Conservation (phyloP, 352 stramenopile genomes). For the Elongisporangium anandrum region DNA sequence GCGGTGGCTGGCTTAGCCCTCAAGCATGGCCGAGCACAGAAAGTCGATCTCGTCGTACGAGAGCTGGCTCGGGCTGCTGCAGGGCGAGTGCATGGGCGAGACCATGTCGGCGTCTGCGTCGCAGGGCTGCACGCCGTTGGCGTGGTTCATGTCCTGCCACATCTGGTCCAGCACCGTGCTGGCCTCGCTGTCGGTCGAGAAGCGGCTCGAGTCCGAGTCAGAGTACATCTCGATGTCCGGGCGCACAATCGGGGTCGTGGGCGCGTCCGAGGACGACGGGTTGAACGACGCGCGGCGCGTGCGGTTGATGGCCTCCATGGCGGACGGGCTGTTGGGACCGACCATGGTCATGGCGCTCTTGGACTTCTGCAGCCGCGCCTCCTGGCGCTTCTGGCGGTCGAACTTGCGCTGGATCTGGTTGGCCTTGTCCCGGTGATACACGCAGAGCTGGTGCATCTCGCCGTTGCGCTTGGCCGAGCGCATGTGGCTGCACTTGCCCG, state of each 20-base stretch:
- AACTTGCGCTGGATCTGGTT: constrained; percentile 90
- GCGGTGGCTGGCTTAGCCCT: constrained; percentile 9
- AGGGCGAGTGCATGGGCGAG: constrained; percentile 4
- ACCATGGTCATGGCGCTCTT: constrained; percentile 3
- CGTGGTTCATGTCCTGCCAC: constrained; percentile 48
- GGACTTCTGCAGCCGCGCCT: constrained; percentile 50
- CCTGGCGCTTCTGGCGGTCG: constrained; percentile 83
- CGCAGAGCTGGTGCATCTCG: constrained; percentile 81
- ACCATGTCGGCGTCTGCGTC: constrained; percentile 8
- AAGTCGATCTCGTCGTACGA: constrained; percentile 86
- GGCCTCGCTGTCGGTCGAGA: constrained; percentile 52
- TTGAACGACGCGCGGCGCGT: constrained; percentile 18
- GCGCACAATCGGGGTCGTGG: constrained; percentile 24
- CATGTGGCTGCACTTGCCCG: constrained; percentile 79
- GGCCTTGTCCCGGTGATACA: constrained; percentile 86
- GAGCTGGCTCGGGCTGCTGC: constrained; percentile 40
- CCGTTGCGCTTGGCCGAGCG: constrained; percentile 84
- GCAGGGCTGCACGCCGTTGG: constrained; percentile 14
- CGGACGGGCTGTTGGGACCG: constrained; percentile 11
- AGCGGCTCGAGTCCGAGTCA: constrained; percentile 60
- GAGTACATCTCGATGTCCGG: constrained; percentile 55
- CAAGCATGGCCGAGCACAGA: constrained; percentile 75
- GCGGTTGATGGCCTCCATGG: constrained; percentile 4
- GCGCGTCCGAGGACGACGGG: constrained; percentile 18
- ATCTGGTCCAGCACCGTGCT: constrained; percentile 46